Percentiles rank a stretch among this genome's conserved stretches.
Conservation (phyloP, 306 rosid genomes). For the Begonia peltatifolia region DNA sequence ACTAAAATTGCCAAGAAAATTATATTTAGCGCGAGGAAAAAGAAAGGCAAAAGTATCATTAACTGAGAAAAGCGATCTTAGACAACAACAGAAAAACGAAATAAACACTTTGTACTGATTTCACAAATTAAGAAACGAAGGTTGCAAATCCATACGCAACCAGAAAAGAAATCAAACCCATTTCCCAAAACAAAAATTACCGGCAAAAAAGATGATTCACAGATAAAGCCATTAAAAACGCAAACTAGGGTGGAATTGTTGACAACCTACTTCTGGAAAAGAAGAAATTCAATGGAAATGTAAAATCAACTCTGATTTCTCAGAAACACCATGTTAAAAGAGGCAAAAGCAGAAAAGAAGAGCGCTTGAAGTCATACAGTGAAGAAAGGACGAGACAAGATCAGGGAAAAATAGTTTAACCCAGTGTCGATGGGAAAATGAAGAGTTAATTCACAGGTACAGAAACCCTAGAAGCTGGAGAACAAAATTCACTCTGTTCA, state of each 20-base stretch:
- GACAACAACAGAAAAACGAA: neutral
- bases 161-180: slow-evolving; percentile 6
- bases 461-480: slow-evolving; percentile 11
- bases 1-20: slow-evolving; percentile 3
- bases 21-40: neutral
- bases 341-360: neutral
- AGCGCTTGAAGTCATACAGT: neutral
- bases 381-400: neutral
- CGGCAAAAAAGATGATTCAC: slow-evolving; percentile 1
- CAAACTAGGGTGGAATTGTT: neutral
- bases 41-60: neutral
- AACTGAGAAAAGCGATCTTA: neutral
- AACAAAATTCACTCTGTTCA: slow-evolving; percentile 8
- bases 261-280: neutral
- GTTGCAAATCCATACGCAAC: slow-evolving; percentile 3
- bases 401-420: neutral
- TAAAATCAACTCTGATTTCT: neutral
- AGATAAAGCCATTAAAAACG: slow-evolving; percentile 1
- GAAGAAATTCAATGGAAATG: neutral
- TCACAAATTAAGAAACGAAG: neutral
- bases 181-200: slow-evolving; percentile 2
- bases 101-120: neutral
- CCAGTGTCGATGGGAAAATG: neutral
- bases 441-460: neutral
- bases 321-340: neutral